Base-by-base conservation (phyloP, 2,329 filamentous ascomycete species). In the Hymenoscyphus fraxineus region DNA sequence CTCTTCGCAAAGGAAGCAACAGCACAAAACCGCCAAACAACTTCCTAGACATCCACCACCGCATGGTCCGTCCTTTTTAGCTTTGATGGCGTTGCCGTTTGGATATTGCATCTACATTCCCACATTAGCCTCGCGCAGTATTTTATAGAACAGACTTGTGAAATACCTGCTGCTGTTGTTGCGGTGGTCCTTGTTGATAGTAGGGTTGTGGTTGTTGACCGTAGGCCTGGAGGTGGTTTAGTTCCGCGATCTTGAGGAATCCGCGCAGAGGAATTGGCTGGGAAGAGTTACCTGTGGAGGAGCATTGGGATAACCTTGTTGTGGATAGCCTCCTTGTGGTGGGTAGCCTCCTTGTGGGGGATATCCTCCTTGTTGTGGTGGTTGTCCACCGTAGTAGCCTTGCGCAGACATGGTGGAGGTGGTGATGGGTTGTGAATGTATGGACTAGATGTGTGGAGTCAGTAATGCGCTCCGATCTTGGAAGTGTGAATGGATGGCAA, bases 1-100 rank as follows among this genome's bases (percentile, higher is more conserved):
- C 69, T 83, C 79, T 69, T 82, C 81, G 67, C 78, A 80, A 62
- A 81, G 77, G 70, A 81, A 83, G 73, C 82, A 83, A 71, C 80
- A 83, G 72, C 81, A 82, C 47, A 82, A 68, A 15, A 78, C 76
- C 35, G 80, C 81, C 12, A 83, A 73, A 73, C 80, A 82, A 62
- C 76, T 78, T 65, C 78, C 75, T 55, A 82, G 73, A 67, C 80
- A 82, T 62, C 79, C 78, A 32, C 69, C 73, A 55, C 77, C 76
- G 35, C 77, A 77, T 39, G 76, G 75, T 59, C 77, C 75, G 47
- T 74, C 71, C 35, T 72, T 70, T 9, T 5, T 35, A 9, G 6
- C 32, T 35, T 9, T 35, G 4, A 4, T 1, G 32, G 6, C 32
- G 22, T 27, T 27, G 3, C 22, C 22, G 22, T 27, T 27, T 63